Base-by-base conservation (phyloP, 2,329 filamentous ascomycete genomes). In the Pseudogymnoascus sp. region DNA sequence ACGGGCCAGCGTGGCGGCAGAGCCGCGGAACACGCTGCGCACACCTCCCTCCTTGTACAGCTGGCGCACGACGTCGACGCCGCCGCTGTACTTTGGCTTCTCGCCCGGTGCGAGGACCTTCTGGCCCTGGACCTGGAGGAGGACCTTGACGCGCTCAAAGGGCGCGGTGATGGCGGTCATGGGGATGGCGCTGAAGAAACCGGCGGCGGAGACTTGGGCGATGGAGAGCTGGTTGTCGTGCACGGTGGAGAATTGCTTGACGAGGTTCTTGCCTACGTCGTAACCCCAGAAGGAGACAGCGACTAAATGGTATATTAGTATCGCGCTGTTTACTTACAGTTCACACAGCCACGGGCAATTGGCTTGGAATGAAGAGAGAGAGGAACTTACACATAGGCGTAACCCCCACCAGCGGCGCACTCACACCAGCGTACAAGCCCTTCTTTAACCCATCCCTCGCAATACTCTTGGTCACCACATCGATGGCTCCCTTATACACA, bases 91-190 rank as follows among this genome's bases (percentile, higher is more conserved):
- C 70, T 89, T 90, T 13, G 91, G 92, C 75, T 96, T 95, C 77
- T 96, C 88, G 70, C 92, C 92, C 0, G 92, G 89, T 0, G 85
- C 84, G 38, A 94, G 85, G 59, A 81, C 77, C 75, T 92, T 91
- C 75, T 96, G 91, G 70, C 91, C 92, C 76, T 97, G 94, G 66
- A 97, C 95, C 74, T 99, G 94, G 1, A 99, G 86, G 64, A 99
- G 91, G 60, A 99, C 92, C 77, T 99, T 99, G 68, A 99, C 91
- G 70, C 94, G 92, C 81, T 99, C 94, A 73, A 99, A 97, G 63
- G 94, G 94, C 3, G 94, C 94, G n/a, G 94, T 97, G 77, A 99
- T 96, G 74, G 90, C 76, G 3, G 94, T 99, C 90, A 95, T 95
- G 69, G 94, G 94, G 62, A 99, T 88, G 63, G 94, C 94, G 71